These are phyloP conservation scores for Apium graveolens DNA, from an alignment of 129 eudicot species.

Conservation along the genomic window DNA sequence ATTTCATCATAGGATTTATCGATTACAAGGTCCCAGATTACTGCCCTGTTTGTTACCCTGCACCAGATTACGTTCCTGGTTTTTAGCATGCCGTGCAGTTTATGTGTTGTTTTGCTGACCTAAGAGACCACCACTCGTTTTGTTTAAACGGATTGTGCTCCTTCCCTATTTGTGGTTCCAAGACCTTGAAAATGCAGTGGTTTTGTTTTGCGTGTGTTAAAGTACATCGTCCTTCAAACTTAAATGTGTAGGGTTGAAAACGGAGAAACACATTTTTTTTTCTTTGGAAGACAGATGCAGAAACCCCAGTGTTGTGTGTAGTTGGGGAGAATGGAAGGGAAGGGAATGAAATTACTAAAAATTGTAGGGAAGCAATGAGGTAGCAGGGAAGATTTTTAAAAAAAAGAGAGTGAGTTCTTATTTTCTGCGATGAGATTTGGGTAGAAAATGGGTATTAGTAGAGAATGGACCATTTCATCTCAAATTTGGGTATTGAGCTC, in stretches of 20 bases:
- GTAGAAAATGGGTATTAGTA: no score
- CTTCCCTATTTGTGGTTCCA: neutral
- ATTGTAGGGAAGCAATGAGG: no score
- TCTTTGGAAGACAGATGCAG: neutral
- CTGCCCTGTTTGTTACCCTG: neutral
- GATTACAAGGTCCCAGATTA: neutral
- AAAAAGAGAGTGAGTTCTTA: no score
- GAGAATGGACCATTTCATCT: no score
- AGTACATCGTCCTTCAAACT: neutral
- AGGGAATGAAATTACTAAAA: no score
- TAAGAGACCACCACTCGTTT: no score
- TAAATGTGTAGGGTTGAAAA: neutral
- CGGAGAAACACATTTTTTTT: no score
- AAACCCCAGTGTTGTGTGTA: neutral
- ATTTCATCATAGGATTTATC: neutral
- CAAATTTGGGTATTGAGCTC: no score
- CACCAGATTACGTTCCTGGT: neutral
- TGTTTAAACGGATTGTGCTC: neutral
- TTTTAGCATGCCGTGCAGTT: neutral
- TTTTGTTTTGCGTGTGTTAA: neutral
- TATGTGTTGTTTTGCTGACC: neutral
- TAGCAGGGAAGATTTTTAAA: no score
- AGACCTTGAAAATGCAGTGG: neutral
- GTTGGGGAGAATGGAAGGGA: no score
- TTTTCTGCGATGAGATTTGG: no score